These are phyloP conservation scores for Amniculicola lignicola DNA, from an alignment of 495 filamentous ascomycete genomes.

Conservation along the genomic window DNA sequence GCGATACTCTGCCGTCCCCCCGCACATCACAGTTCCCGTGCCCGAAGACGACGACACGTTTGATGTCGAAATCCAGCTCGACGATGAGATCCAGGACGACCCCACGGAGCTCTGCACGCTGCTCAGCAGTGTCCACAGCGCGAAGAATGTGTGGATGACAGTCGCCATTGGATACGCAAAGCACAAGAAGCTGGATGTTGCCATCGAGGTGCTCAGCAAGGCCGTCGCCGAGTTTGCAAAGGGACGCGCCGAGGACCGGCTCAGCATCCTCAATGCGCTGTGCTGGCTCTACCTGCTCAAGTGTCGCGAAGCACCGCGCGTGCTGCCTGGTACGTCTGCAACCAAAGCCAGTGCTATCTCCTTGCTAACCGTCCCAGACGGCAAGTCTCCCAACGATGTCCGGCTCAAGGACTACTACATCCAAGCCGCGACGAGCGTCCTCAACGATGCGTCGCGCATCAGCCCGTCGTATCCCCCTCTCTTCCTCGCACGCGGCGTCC, in stretches of 20 bases:
- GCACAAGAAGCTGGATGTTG: conserved; percentile 85
- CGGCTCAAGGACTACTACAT: conserved; percentile 92
- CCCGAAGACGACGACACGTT: conserved; percentile 65
- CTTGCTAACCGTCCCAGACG: conserved; percentile 33
- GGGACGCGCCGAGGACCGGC: conserved; percentile 73
- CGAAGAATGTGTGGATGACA: conserved; percentile 89
- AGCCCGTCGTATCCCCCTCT: conserved; percentile 86
- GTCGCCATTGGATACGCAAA: conserved; percentile 97
- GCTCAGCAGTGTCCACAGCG: conserved; percentile 85
- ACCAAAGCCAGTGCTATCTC: conserved; percentile 37
- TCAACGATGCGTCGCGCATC: conserved; percentile 92
- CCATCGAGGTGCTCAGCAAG: conserved; percentile 87
- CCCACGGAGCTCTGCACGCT: conserved; percentile 92
- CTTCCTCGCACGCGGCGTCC: conserved; percentile 85
- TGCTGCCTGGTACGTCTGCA: conserved; percentile 29
- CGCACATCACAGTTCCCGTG: conserved; percentile 26
- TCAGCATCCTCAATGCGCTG: conserved; percentile 75
- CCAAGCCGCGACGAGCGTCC: conserved; percentile 77
- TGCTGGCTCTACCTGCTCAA: conserved; percentile 94
- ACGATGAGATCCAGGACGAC: conserved; percentile 85
- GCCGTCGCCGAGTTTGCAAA: conserved; percentile 70
- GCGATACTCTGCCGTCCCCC: conserved; percentile 61
- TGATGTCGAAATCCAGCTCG: conserved; percentile 87
- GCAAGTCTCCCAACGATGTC: conserved; percentile 59
- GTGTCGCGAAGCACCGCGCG: conserved; percentile 82